Evolutionary conservation across 2,329 filamentous ascomycete species (phyloP).

Genomic region (Trichoderma aggressivum): DNA sequence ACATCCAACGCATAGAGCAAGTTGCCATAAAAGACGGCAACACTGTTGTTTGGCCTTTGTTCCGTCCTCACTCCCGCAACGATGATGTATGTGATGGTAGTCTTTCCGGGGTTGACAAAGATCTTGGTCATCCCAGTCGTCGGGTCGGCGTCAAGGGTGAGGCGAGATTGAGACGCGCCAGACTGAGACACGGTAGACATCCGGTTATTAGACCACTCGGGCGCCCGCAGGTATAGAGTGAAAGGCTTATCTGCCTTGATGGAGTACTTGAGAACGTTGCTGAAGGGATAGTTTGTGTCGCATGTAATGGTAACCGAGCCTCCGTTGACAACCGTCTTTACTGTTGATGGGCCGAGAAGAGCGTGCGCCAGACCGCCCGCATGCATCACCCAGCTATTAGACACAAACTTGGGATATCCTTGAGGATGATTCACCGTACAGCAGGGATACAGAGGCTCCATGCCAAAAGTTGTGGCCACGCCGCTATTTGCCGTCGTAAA

Average conservation of each 20-base stretch:
- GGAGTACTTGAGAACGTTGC: constrained; percentile 29
- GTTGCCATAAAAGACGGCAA: constrained; percentile 42
- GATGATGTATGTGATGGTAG: constrained; percentile 23
- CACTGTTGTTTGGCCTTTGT: constrained; percentile 32
- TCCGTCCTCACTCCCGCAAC: constrained; percentile 24
- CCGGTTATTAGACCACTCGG: constrained; percentile 23
- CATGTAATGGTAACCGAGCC: constrained; percentile 40
- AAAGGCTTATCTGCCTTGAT: constrained; percentile 27
- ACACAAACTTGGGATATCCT: constrained; percentile 54
- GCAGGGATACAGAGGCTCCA: constrained; percentile 52
- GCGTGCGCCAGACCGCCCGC: constrained; percentile 47
- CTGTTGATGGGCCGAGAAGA: constrained; percentile 45
- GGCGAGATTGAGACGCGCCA: constrained; percentile 7
- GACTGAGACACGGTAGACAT: constrained; percentile 12
- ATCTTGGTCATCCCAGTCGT: constrained; percentile 26
- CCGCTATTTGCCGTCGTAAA: constrained; percentile 48
- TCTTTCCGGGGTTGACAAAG: constrained; percentile 21
- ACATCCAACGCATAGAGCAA: constrained; percentile 43
- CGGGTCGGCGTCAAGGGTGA: constrained; percentile 7
- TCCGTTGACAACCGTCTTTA: constrained; percentile 36
- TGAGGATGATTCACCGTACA: constrained; percentile 59
- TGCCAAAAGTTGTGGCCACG: constrained; percentile 41
- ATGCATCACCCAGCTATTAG: constrained; percentile 45
- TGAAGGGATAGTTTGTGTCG: constrained; percentile 46
- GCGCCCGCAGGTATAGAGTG: constrained; percentile 31